Evolutionary conservation across 805 yeast genomes (phyloP), one percentile per base, ranked within the genome.

Genomic region (Starmerella khaoyaiensis): DNA sequence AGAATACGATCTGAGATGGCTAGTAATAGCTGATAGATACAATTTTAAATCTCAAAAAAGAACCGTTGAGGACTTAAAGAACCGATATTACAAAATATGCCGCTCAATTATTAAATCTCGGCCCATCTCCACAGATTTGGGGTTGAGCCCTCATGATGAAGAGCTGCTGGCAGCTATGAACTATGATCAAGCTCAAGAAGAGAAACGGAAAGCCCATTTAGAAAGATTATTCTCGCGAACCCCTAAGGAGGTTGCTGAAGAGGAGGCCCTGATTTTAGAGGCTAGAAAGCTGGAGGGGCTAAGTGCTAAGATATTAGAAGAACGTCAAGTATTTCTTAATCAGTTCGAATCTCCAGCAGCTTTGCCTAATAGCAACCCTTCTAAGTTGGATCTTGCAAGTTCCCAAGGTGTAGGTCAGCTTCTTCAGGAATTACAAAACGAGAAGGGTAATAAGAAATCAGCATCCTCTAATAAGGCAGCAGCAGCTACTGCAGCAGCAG

Each of bases 161-260:
- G 65, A 71, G 37, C 55, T 83, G 28, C 65, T 78, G 15, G 76
- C 76, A 21, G 67, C 75, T 20, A 65, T 90, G 51, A 67, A 74
- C 16, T 90, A 68, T 54, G 74, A 81, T 27, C 76, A 74, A 48
- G 67, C 68, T 5, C 74, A 72, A 46, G 98, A 90, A 56, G 42
- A 68, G 16, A 82, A 76, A 48, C 70, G 98, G 44, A 90, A 90
- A 50, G 71, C 71, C 35, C 87, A 87, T 53, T 60, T 90, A 31
- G 76, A 76, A 49, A 72, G 81, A 43, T 62, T 90, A 26, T 64
- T 87, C 29, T 74, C 74, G 25, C 65, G 99, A 48, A 74, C 87
- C 2, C 96, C 98, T 1, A 93, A 96, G 0, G 98, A 90, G 55
- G 81, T 90, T 31, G 97, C 97, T 0, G 98, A 90, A 61, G 99